Evolutionary conservation across 2,329 filamentous ascomycete genomes (phyloP).

Genomic region (Taxawa tesnikishii): DNA sequence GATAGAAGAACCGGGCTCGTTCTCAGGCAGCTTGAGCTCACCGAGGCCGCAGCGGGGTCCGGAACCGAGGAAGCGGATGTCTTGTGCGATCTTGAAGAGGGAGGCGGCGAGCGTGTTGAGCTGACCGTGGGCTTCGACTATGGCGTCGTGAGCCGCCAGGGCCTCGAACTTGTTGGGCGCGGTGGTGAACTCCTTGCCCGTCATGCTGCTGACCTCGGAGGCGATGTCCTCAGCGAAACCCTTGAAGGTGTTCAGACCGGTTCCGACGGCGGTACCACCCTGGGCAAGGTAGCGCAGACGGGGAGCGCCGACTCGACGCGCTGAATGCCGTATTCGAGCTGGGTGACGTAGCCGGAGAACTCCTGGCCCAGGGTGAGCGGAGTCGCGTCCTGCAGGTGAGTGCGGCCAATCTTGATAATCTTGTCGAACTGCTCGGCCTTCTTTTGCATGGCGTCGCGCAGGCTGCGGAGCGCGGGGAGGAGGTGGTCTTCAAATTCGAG

Average conservation of each 20-base stretch:
- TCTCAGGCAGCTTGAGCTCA: slow-evolving; percentile 87
- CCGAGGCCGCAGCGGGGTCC: slow-evolving; percentile 92
- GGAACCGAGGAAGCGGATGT: slow-evolving; percentile 92
- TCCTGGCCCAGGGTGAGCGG: slow-evolving; percentile 92
- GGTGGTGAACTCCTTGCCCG: slow-evolving; percentile 84
- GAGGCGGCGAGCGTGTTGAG: slow-evolving; percentile 87
- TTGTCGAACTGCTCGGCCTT: slow-evolving; percentile 85
- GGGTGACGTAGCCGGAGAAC: slow-evolving; percentile 93
- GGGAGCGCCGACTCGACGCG: slow-evolving; percentile 69
- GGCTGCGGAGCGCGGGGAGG: slow-evolving; percentile 67
- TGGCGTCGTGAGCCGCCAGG: slow-evolving; percentile 86
- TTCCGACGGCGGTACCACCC: slow-evolving; percentile 93
- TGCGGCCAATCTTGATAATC: slow-evolving; percentile 98
- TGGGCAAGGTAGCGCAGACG: slow-evolving; percentile 81
- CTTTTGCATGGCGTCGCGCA: slow-evolving; percentile 71
- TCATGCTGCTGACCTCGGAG: slow-evolving; percentile 81
- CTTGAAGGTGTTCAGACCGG: slow-evolving; percentile 92
- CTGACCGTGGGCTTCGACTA: slow-evolving; percentile 85
- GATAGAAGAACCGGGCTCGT: slow-evolving; percentile 94
- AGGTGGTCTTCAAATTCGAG: slow-evolving; percentile 82
- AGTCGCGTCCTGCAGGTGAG: slow-evolving; percentile 93
- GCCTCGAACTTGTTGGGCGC: slow-evolving; percentile 99
- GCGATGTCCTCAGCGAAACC: slow-evolving; percentile 93
- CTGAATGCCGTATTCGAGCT: slow-evolving; percentile 82
- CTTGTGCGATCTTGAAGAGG: slow-evolving; percentile 96